Percentiles rank a stretch among this genome's conserved stretches.
phyloP scores from a whole-genome alignment of 371 early-diverging fungal genomes.

The Mucor sp. region DNA sequence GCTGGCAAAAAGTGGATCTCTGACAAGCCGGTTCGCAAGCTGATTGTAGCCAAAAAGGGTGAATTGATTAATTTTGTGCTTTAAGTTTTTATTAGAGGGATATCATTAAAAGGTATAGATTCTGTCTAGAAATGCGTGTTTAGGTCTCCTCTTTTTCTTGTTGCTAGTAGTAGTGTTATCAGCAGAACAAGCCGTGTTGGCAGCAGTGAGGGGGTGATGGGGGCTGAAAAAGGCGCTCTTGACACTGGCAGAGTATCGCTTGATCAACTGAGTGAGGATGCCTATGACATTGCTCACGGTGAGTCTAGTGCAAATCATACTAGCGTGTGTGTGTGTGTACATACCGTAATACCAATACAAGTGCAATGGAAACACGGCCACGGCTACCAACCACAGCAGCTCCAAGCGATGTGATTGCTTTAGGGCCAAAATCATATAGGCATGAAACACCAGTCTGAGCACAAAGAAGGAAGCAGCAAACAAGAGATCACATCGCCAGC shows the following conservation, averaged over 20 bases:
- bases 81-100: background rate
- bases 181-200: background rate
- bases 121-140: constrained; percentile 18
- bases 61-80: constrained; percentile 80
- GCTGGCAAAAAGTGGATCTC: constrained; percentile 62
- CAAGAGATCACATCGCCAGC: constrained; percentile 37
- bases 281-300: background rate
- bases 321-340: background rate
- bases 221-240: background rate
- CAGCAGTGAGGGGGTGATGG: background rate
- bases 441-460: constrained; percentile 46
- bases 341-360: constrained; percentile 52
- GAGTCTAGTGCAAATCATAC: no score
- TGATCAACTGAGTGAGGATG: constrained; percentile 8
- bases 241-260: background rate
- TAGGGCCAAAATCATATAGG: constrained; percentile 36
- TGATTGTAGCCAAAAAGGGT: constrained; percentile 74
- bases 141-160: constrained; percentile 4
- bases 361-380: constrained; percentile 39
- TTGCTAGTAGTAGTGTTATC: no score
- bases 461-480: constrained; percentile 43
- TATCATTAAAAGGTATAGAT: constrained; percentile 22
- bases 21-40: constrained; percentile 57
- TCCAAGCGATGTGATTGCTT: constrained; percentile 24
- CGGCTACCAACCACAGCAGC: constrained; percentile 21